Conservation (phyloP, 2,329 filamentous ascomycete genomes). For the Hypomyces perniciosus region DNA sequence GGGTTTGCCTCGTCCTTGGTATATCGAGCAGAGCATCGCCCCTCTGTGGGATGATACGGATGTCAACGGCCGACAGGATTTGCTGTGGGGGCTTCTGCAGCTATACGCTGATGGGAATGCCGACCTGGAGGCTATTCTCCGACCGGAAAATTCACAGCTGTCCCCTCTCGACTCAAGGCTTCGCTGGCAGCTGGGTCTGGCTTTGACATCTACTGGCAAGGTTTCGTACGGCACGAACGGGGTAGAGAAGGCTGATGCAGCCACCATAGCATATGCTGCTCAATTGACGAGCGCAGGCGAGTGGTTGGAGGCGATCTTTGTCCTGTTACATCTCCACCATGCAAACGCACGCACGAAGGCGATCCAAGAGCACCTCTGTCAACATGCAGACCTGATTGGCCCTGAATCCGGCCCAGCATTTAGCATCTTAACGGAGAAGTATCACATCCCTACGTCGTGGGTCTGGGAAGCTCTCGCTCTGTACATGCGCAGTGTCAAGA, state of each 20-base stretch:
- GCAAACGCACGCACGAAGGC: constrained; percentile 56
- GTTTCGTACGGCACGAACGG: constrained; percentile 49
- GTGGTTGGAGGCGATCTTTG: constrained; percentile 68
- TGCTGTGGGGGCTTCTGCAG: constrained; percentile 82
- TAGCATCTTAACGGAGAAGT: constrained; percentile 53
- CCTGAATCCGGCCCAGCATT: constrained; percentile 52
- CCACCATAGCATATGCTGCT: constrained; percentile 59
- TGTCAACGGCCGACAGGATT: constrained; percentile 59
- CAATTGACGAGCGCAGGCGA: constrained; percentile 58
- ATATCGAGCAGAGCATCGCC: constrained; percentile 53
- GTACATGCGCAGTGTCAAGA: constrained; percentile 67
- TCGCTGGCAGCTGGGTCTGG: constrained; percentile 77
- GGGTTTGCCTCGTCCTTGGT: constrained; percentile 66
- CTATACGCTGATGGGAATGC: constrained; percentile 60
- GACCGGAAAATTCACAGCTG: constrained; percentile 70
- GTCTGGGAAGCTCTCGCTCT: constrained; percentile 83
- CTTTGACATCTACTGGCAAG: constrained; percentile 47
- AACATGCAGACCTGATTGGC: constrained; percentile 63
- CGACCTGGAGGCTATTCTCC: constrained; percentile 63
- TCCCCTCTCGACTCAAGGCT: constrained; percentile 70
- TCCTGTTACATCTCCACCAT: constrained; percentile 68
- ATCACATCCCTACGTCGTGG: constrained; percentile 70
- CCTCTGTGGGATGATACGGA: constrained; percentile 56
- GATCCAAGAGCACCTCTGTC: constrained; percentile 67
- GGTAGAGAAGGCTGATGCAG: constrained; percentile 57